Percentiles rank a stretch among this genome's conserved stretches.
These are phyloP conservation scores for Ceratocystis eucalypticola DNA, from an alignment of 2,329 filamentous ascomycete genomes.

Conservation along the genomic window DNA sequence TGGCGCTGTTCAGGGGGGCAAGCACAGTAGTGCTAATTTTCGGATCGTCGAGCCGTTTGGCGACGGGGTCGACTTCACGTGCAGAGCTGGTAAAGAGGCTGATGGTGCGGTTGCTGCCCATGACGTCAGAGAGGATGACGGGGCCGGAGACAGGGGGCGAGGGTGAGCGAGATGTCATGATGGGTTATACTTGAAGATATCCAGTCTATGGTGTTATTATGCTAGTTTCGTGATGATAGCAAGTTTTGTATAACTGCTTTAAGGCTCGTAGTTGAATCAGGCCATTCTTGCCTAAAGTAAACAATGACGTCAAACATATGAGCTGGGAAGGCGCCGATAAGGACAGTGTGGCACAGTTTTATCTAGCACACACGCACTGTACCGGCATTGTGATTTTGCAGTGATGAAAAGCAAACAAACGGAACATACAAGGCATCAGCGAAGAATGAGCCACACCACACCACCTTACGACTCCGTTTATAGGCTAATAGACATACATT, in stretches of 20 bases:
- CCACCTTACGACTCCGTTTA: no score
- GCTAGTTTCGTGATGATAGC: not conserved
- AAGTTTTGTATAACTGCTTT: not conserved
- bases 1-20: slow-evolving; percentile 70
- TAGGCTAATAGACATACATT: not conserved
- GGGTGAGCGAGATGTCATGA: not conserved
- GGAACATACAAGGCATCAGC: not conserved
- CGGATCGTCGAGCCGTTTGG: slow-evolving; percentile 53
- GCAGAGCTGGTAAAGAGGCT: slow-evolving; percentile 75
- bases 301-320: slow-evolving; percentile 4
- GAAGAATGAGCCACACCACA: not conserved
- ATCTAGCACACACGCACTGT: not conserved
- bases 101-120: slow-evolving; percentile 63
- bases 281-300: slow-evolving; percentile 1
- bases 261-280: not conserved
- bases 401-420: not conserved
- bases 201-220: not conserved
- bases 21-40: slow-evolving; percentile 66
- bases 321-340: slow-evolving; percentile 4
- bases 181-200: not conserved
- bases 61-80: slow-evolving; percentile 58
- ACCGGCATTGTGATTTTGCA: not conserved
- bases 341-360: slow-evolving; percentile 10
- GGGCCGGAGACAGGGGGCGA: not conserved
- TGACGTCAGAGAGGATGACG: slow-evolving; percentile 68